Evolutionary conservation across 2,329 filamentous ascomycete species (phyloP), one percentile per base, ranked within the genome.

Genomic region (Fusarium coffeatum): DNA sequence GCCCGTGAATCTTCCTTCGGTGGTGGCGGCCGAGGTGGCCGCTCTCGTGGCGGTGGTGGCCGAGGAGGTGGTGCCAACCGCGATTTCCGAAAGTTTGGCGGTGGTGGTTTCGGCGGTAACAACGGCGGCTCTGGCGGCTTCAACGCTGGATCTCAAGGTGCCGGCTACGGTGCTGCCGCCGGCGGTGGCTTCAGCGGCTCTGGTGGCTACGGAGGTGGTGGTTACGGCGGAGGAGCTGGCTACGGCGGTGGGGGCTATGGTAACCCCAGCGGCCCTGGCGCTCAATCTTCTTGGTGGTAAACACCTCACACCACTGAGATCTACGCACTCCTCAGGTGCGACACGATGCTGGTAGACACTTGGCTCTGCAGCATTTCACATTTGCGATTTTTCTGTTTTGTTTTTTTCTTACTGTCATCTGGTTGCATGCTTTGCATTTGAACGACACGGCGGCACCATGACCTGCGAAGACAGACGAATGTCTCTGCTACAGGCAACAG

Each of bases 1-100:
- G 95, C 96, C 76, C 94, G 96, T 70, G 96, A 99, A 84, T 92
- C 93, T 71, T 92, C 92, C 76, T 97, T 89, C 74, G 93, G 93
- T 61, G 92, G 93, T 60, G 91, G 93, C 49, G 81, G 90, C 50
- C 83, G 90, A 59, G 82, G 90, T 58, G 86, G 90, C 64, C 83
- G 87, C 50, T 74, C 76, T 55, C 76, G 63, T 20, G 63, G 79
- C 66, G 85, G 90, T 65, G 85, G 90, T 71, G 88, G 92, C 69
- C 87, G 92, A 68, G 90, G 93, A 64, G 90, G 92, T 51, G 82
- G 81, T 77, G 85, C 91, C 76, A 97, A 90, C 81, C 94, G 94
- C 79, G 96, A 98, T 81, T 93, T 96, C 86, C 93, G 96, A 83
- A 94, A 94, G 81, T 89, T 88, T 67, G 90, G 88, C 60, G 90